Evolutionary conservation across 345 rosid genomes (phyloP).

Genomic region (Nephelium lappaceum): DNA sequence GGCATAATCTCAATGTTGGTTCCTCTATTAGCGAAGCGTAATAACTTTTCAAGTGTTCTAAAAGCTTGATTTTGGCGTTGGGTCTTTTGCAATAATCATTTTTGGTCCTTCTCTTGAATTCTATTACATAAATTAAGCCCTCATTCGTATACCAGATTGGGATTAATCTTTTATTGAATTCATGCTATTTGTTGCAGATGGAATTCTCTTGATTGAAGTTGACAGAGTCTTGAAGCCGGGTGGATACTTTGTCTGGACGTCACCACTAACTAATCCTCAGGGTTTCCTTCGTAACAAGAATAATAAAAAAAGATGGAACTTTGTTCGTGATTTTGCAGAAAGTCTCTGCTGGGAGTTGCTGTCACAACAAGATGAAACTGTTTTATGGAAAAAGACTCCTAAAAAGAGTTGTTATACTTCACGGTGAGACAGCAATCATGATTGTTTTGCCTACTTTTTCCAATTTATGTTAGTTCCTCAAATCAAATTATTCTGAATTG

Average conservation of each 20-base stretch:
- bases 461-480: neutral
- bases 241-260: conserved; percentile 99
- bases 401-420: conserved; percentile 73
- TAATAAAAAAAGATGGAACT: conserved; percentile 70
- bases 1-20: neutral
- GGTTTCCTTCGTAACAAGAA: conserved; percentile 58
- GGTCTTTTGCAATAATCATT: neutral
- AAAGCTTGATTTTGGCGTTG: neutral
- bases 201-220: conserved; percentile 74
- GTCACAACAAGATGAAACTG: conserved; percentile 93
- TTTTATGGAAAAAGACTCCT: conserved; percentile 89
- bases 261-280: conserved; percentile 78
- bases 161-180: neutral
- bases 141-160: neutral
- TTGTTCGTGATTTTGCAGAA: conserved; percentile 67
- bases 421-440: conserved; percentile 52
- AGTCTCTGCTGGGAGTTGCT: conserved; percentile 90
- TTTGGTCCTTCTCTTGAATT: neutral
- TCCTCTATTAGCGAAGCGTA: neutral
- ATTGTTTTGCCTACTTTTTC: conserved; percentile 4
- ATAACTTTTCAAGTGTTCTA: neutral
- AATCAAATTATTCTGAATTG: conserved; percentile 10
- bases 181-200: conserved; percentile 53
- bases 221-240: conserved; percentile 97
- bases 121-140: neutral